These are phyloP conservation scores for Ophiognomonia clavigignenti-juglandacearum DNA, from an alignment of 2,329 filamentous ascomycete genomes.

Conservation along the genomic window DNA sequence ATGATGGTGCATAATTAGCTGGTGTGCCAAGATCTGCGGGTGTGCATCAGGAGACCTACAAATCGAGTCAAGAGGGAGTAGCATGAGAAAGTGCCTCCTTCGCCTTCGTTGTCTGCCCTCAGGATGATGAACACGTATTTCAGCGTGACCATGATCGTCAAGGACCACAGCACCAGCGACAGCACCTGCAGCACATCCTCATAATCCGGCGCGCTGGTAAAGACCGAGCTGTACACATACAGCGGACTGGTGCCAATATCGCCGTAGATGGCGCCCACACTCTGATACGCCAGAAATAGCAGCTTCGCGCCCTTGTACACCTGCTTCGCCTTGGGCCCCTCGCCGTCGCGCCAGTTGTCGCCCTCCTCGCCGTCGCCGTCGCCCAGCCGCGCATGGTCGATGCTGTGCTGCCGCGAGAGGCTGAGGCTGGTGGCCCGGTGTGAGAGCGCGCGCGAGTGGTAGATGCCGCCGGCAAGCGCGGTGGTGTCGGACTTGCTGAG, in stretches of 20 bases:
- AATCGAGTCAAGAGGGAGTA: slow-evolving; percentile 61
- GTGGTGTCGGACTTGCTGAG: slow-evolving; percentile 12
- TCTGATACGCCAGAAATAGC: slow-evolving; percentile 53
- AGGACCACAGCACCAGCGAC: slow-evolving; percentile 62
- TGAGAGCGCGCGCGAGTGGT: slow-evolving; percentile 16
- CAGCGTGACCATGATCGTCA: slow-evolving; percentile 63
- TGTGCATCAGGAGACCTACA: slow-evolving; percentile 13
- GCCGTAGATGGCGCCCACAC: slow-evolving; percentile 63
- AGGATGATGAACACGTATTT: slow-evolving; percentile 64
- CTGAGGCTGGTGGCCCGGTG: slow-evolving; percentile 9
- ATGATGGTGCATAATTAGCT: background rate
- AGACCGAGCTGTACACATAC: slow-evolving; percentile 65
- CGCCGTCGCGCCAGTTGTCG: slow-evolving; percentile 16
- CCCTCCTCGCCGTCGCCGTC: slow-evolving; percentile 18
- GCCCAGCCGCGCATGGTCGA: slow-evolving; percentile 2
- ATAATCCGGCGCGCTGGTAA: slow-evolving; percentile 46
- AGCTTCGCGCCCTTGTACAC: slow-evolving; percentile 18
- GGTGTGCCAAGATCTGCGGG: background rate
- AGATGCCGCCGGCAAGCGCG: slow-evolving; percentile 17
- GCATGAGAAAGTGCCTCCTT: slow-evolving; percentile 63
- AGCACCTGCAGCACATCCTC: slow-evolving; percentile 57
- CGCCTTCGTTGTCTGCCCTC: slow-evolving; percentile 62
- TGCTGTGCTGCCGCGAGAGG: slow-evolving; percentile 1
- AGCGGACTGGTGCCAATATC: slow-evolving; percentile 46
- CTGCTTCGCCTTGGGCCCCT: slow-evolving; percentile 18